These are phyloP conservation scores for Didymella lethalis DNA, from an alignment of 2,329 filamentous ascomycete genomes.

Conservation along the genomic window DNA sequence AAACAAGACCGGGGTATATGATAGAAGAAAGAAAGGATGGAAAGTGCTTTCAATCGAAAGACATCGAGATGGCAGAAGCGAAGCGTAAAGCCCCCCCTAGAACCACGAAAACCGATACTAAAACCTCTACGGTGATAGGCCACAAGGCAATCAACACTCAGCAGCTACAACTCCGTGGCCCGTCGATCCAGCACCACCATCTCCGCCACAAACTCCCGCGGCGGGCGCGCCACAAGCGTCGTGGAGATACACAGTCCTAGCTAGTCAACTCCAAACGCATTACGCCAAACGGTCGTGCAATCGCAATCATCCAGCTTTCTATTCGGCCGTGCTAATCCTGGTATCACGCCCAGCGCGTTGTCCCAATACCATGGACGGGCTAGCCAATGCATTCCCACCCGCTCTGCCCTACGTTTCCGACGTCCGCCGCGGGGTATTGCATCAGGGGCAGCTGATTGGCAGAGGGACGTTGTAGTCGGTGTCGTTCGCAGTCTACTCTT, in stretches of 20 bases:
- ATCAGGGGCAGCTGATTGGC: constrained; percentile 1
- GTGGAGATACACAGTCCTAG: constrained; percentile 1
- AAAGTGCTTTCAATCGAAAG: background rate
- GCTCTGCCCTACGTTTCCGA: constrained; percentile 28
- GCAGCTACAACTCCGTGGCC: constrained; percentile 27
- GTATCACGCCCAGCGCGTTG: constrained; percentile 10
- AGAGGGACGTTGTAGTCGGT: constrained; percentile 6
- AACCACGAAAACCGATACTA: constrained; percentile 4
- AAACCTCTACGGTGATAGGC: constrained; percentile 20
- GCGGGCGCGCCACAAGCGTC: constrained; percentile 6
- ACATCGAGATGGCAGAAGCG: background rate
- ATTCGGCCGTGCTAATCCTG: constrained; percentile 19
- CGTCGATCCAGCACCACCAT: constrained; percentile 9
- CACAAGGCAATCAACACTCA: constrained; percentile 2
- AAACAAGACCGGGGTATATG: background rate
- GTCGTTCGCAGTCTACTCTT: background rate
- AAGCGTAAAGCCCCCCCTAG: background rate
- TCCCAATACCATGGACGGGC: constrained; percentile 3
- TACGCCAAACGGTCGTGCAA: too few species aligned
- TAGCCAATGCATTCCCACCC: background rate
- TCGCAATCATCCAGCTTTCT: background rate
- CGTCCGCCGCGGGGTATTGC: constrained; percentile 25
- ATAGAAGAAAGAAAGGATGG: background rate
- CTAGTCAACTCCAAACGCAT: too few species aligned
- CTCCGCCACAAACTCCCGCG: constrained; percentile 14